Evolutionary conservation across 768 basidiomycete genomes (phyloP).

Genomic region (Fibroporia radiculosa): DNA sequence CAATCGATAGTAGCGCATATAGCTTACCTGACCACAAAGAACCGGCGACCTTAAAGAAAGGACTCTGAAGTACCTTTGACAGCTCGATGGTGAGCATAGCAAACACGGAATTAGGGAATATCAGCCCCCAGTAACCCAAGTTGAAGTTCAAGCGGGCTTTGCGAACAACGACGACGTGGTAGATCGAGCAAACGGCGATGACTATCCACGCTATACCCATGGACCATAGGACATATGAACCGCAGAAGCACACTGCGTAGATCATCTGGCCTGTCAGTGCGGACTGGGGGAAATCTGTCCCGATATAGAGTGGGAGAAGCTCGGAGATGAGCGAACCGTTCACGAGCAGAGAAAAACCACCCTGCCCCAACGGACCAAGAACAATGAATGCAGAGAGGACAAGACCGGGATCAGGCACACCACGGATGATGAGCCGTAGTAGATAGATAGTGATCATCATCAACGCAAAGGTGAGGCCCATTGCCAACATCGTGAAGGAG

Average conservation of each 20-base stretch:
- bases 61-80: conserved; percentile 38
- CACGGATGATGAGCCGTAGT: conserved; percentile 33
- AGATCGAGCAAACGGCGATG: conserved; percentile 35
- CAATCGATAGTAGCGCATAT: background rate
- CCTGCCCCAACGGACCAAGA: conserved; percentile 48
- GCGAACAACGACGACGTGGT: conserved; percentile 23
- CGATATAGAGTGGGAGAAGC: conserved; percentile 25
- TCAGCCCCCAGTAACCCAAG: conserved; percentile 44
- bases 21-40: conserved; percentile 44
- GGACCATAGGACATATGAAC: conserved; percentile 44
- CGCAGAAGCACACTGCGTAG: conserved; percentile 36
- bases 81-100: conserved; percentile 43
- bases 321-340: conserved; percentile 31
- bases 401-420: conserved; percentile 31
- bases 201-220: conserved; percentile 46
- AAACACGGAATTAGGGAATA: conserved; percentile 51
- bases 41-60: conserved; percentile 45
- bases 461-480: conserved; percentile 39
- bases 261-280: conserved; percentile 32
- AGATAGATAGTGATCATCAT: conserved; percentile 45
- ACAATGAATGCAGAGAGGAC: conserved; percentile 40
- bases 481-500: conserved; percentile 35
- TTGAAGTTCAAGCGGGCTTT: conserved; percentile 31
- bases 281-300: conserved; percentile 25
- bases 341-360: conserved; percentile 36